phyloP scores from a whole-genome alignment of 192 early-diverging fungal species.

The Podila horticola region DNA sequence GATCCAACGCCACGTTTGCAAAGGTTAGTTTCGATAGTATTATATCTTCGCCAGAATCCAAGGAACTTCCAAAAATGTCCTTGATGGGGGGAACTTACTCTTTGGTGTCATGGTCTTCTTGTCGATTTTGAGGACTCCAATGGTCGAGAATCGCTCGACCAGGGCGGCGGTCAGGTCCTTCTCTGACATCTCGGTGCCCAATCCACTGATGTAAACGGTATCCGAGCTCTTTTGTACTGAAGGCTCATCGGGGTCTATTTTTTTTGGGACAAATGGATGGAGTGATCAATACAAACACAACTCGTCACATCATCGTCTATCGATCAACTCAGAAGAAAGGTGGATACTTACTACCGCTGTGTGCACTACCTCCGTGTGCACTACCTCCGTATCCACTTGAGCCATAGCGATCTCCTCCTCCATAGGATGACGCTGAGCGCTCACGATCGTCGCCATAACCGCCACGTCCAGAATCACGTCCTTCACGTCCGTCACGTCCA shows the following conservation, averaged over 20 bases:
- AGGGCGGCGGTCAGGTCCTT: constrained; percentile 55
- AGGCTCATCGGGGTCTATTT: constrained; percentile 39
- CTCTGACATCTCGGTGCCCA: constrained; percentile 71
- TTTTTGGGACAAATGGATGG: neutral
- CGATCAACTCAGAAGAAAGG: neutral
- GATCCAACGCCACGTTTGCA: neutral
- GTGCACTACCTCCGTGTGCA: constrained; percentile 14
- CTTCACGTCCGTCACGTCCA: constrained; percentile 5
- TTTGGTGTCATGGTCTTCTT: constrained; percentile 70
- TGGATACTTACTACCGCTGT: neutral
- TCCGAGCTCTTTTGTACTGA: constrained; percentile 61
- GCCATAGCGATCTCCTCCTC: constrained; percentile 39
- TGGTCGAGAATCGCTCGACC: constrained; percentile 69
- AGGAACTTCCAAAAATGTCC: neutral
- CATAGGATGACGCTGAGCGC: constrained; percentile 5
- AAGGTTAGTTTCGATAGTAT: too few relatives aligned
- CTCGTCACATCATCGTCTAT: too few relatives aligned
- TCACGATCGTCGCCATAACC: constrained; percentile 24
- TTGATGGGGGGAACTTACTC: constrained; percentile 44
- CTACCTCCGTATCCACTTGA: constrained; percentile 22
- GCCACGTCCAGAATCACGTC: constrained; percentile 8
- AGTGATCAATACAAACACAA: too few relatives aligned
- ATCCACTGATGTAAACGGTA: constrained; percentile 76
- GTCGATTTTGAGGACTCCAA: constrained; percentile 79
- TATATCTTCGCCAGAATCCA: too few relatives aligned